Evolutionary conservation across 345 rosid species (phyloP).

Genomic region (Odontarrhena argentea): DNA sequence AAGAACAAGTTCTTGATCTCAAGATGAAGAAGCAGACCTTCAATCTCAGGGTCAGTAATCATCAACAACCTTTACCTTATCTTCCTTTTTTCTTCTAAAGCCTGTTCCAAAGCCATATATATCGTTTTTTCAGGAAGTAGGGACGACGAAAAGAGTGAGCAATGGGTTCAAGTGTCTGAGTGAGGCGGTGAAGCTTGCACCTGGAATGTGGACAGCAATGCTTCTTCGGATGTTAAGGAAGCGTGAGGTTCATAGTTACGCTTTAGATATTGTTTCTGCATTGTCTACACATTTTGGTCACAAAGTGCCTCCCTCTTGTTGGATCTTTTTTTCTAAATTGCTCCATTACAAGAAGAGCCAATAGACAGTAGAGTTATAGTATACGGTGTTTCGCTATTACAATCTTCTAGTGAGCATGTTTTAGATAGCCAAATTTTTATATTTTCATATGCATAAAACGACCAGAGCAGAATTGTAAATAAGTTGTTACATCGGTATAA

Average conservation of each 20-base stretch:
- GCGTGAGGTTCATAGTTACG: constrained; percentile 63
- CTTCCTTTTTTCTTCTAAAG: neutral
- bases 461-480: too few relatives aligned
- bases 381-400: too few relatives aligned
- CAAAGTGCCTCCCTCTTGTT: constrained; percentile 57
- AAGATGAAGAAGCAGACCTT: constrained; percentile 30
- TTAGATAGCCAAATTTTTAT: too few relatives aligned
- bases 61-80: neutral
- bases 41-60: constrained; percentile 23
- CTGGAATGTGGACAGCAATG: constrained; percentile 85
- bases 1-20: constrained; percentile 50
- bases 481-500: too few relatives aligned
- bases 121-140: constrained; percentile 45
- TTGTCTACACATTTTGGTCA: constrained; percentile 48
- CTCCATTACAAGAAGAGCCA: constrained; percentile 44
- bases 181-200: constrained; percentile 74
- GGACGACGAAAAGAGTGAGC: constrained; percentile 50
- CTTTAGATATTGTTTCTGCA: constrained; percentile 60
- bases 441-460: too few relatives aligned
- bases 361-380: neutral
- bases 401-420: too few relatives aligned
- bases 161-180: constrained; percentile 58
- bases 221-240: constrained; percentile 57
- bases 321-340: constrained; percentile 64
- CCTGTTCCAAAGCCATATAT: neutral